Conservation (phyloP, 2,329 filamentous ascomycete genomes). For the Grosmannia serpens region DNA sequence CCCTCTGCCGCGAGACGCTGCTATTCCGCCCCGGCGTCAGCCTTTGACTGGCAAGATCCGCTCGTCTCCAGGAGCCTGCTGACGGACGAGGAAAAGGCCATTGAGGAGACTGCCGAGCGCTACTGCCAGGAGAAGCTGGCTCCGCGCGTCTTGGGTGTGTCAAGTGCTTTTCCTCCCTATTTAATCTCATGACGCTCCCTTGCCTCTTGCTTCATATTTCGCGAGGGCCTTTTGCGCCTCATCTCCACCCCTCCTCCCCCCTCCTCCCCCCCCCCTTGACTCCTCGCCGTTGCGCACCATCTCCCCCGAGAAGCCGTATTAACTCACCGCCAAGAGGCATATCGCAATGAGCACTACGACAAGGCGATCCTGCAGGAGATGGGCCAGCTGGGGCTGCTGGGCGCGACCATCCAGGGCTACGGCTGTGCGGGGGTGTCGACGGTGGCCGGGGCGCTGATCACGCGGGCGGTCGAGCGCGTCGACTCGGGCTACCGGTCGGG, state of each 20-base stretch:
- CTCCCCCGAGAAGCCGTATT: neutral
- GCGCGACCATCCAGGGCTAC: conserved; percentile 72
- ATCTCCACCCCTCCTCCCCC: neutral
- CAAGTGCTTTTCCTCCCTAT: neutral
- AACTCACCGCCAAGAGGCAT: conserved; percentile 20
- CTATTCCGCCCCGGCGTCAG: conserved; percentile 6
- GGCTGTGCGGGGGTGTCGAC: conserved; percentile 73
- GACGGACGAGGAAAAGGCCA: conserved; percentile 83
- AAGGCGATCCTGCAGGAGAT: conserved; percentile 71
- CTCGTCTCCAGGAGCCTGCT: conserved; percentile 62
- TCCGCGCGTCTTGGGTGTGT: conserved; percentile 72
- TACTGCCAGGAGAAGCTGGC: conserved; percentile 88
- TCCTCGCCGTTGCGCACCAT: neutral
- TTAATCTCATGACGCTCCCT: neutral
- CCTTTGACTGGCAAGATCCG: conserved; percentile 89
- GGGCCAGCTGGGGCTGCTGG: conserved; percentile 72
- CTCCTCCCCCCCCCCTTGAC: neutral
- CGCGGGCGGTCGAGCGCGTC: conserved; percentile 73
- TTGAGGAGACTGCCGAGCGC: conserved; percentile 79
- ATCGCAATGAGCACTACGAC: conserved; percentile 74
- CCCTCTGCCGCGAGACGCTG: conserved; percentile 4
- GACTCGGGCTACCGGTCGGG: conserved; percentile 79
- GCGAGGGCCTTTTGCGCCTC: neutral
- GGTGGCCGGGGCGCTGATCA: conserved; percentile 73
- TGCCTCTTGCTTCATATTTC: neutral